Conservation (phyloP, 495 filamentous ascomycete genomes). For the Apodospora peruviana region DNA sequence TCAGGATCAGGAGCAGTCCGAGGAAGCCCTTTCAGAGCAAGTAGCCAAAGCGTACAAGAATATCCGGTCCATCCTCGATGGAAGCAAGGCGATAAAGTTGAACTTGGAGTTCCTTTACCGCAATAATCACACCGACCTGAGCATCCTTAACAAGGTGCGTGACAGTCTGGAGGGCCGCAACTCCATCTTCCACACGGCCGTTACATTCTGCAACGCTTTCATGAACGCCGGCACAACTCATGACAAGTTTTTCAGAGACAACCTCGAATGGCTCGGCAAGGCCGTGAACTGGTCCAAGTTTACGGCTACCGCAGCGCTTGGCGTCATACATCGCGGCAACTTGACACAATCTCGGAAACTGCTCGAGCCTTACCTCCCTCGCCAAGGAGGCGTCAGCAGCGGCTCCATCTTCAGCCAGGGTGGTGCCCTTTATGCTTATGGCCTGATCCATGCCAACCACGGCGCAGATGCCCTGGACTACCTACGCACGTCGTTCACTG, state of each 20-base stretch:
- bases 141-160: conserved; percentile 89
- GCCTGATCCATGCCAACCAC: conserved; percentile 96
- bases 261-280: conserved; percentile 96
- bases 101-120: conserved; percentile 95
- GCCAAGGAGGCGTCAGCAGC: conserved; percentile 56
- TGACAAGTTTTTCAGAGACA: conserved; percentile 95
- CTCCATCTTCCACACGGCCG: conserved; percentile 96
- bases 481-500: conserved; percentile 79
- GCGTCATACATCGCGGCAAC: conserved; percentile 95
- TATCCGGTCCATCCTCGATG: conserved; percentile 81
- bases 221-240: conserved; percentile 99
- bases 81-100: conserved; percentile 85
- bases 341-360: conserved; percentile 88
- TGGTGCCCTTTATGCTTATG: conserved; percentile 90
- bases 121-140: conserved; percentile 76
- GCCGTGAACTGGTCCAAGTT: conserved; percentile 99
- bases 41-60: conserved; percentile 61
- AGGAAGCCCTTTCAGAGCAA: conserved; percentile 40
- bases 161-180: conserved; percentile 94
- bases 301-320: conserved; percentile 91
- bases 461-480: conserved; percentile 88
- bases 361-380: conserved; percentile 88
- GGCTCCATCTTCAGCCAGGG: conserved; percentile 94
- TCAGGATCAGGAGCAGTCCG: conserved; percentile 28
- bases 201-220: conserved; percentile 96